phyloP scores from a whole-genome alignment of 768 basidiomycete species.

The Lactarius psammicola region DNA sequence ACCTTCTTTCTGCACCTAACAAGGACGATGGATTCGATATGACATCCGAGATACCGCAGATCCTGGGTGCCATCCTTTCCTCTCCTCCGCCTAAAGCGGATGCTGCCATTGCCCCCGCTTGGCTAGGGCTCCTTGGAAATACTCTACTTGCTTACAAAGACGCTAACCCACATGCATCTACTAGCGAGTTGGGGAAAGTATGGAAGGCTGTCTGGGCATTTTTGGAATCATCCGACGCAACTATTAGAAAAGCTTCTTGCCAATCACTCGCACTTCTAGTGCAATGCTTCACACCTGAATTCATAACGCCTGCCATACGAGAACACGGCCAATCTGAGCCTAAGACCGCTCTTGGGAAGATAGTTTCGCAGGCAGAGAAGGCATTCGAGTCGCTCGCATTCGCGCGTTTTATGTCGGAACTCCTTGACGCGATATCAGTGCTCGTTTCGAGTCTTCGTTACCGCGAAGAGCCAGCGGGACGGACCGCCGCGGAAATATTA shows the following conservation, averaged over 20 bases:
- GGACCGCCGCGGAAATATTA: constrained; percentile 65
- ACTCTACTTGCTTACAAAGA: constrained; percentile 64
- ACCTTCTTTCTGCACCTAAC: constrained; percentile 60
- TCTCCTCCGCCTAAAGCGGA: constrained; percentile 73
- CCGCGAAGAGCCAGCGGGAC: constrained; percentile 43
- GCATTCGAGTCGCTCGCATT: constrained; percentile 73
- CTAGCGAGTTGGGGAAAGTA: constrained; percentile 55
- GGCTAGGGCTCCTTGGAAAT: constrained; percentile 75
- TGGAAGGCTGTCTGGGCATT: constrained; percentile 79
- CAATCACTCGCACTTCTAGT: constrained; percentile 61
- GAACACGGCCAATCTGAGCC: constrained; percentile 44
- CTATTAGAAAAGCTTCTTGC: constrained; percentile 61
- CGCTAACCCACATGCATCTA: constrained; percentile 49
- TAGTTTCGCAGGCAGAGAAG: constrained; percentile 61
- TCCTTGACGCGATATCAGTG: constrained; percentile 71
- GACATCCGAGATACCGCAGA: constrained; percentile 52
- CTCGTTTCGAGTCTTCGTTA: constrained; percentile 62
- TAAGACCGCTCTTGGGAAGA: constrained; percentile 56
- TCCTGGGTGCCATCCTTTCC: constrained; percentile 66
- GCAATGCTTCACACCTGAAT: constrained; percentile 65
- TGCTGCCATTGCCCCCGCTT: constrained; percentile 63
- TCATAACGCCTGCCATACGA: constrained; percentile 52
- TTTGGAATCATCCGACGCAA: constrained; percentile 64
- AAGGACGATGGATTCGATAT: constrained; percentile 51
- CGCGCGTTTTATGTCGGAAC: constrained; percentile 73